Evolutionary conservation across 2,329 filamentous ascomycete genomes (phyloP).

Genomic region (Pseudomassariella vexata): DNA sequence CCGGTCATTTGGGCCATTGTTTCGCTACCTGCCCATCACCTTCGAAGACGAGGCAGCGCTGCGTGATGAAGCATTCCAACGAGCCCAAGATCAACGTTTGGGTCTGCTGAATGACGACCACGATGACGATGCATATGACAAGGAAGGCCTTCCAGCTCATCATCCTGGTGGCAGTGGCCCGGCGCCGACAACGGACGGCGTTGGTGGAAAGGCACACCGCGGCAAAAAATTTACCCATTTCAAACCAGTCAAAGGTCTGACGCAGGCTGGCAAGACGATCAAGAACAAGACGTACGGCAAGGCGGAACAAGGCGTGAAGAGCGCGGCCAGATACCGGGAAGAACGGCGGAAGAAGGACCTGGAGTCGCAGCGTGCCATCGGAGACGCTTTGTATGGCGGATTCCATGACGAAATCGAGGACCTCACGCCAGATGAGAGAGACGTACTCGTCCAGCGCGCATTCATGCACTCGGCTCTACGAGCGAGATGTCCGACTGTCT

Average conservation of each 20-base stretch:
- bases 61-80: conserved; percentile 84
- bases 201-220: conserved; percentile 16
- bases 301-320: conserved; percentile 32
- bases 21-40: conserved; percentile 87
- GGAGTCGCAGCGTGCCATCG: conserved; percentile 68
- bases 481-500: conserved; percentile 79
- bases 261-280: conserved; percentile 43
- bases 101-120: conserved; percentile 51
- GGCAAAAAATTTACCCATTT: conserved; percentile 22
- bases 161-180: conserved; percentile 37
- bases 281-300: conserved; percentile 38
- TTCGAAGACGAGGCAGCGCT: conserved; percentile 90
- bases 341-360: conserved; percentile 53
- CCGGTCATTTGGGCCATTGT: conserved; percentile 74
- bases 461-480: conserved; percentile 88
- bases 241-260: conserved; percentile 39
- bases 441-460: conserved; percentile 76
- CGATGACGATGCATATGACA: conserved; percentile 36
- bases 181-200: conserved; percentile 24
- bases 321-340: conserved; percentile 41
- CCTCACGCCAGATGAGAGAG: conserved; percentile 81
- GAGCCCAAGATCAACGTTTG: conserved; percentile 67
- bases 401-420: conserved; percentile 94
- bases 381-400: conserved; percentile 77
- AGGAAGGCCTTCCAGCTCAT: conserved; percentile 31